Evolutionary conservation across 208 protist genomes (phyloP), one percentile per base, ranked within the genome.

Genomic region (Wallacemonas sp.): DNA sequence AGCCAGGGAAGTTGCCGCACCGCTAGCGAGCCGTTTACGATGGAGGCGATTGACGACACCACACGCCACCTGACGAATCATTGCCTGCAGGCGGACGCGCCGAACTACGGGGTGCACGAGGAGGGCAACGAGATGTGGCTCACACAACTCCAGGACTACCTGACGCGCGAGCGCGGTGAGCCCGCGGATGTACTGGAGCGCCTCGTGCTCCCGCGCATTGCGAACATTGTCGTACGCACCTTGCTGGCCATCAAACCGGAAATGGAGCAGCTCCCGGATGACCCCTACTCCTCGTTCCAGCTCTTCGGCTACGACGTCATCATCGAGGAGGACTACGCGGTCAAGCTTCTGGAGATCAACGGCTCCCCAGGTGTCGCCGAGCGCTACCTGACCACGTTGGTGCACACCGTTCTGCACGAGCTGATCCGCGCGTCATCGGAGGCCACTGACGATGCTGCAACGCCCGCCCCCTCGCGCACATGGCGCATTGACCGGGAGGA

Each of bases 291-390:
- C 12, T 92, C 87, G 55, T 97, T 97, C 57, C 93, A 97, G 62
- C 75, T 97, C 0, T 93, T 96, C 39, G 93, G 93, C 31, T 97
- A 94, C 64, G 93, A 97, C 67, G 39, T 97, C 45, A 80, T 97
- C 12, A 65, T 97, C 8, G 86, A 92, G 28, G 89, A 86, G 12
- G 76, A 81, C 22, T 57, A 92, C 31, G 65, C 67, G 28, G 86
- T 97, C 16, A 64, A 72, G 52, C 74, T 97, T 48, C 78, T 95
- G 26, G 91, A 96, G 88, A 94, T 96, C 65, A 97, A 96, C 77
- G 91, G 89, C 16, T 93, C 87, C 1, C 91, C 93, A 16, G 91
- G 84, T 16, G 69, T 92, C 38, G 93, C 91, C 10, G 76, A 87
- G 39, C 76, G 76, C 36, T 91, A 79, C 33, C 69, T 95, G n/a